Evolutionary conservation across 371 early-diverging fungal genomes (phyloP), one percentile per base, ranked within the genome.

Genomic region (Mortierella sp.): DNA sequence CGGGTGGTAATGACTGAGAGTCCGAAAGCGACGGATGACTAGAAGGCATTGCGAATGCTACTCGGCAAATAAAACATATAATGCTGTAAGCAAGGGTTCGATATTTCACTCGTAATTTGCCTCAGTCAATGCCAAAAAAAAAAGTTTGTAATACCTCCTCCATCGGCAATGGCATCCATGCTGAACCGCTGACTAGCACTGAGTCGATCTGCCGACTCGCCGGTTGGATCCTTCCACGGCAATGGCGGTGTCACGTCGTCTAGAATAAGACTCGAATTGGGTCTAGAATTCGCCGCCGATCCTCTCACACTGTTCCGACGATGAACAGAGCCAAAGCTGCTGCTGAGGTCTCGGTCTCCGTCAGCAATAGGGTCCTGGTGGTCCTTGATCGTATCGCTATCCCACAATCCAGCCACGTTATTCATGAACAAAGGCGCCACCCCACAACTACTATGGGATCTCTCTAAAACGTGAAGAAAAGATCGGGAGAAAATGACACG

Each of bases 191-290:
- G 75, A 34, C 78, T 78, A 3, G 71, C 24, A 34, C 81, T 75
- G 26, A 78, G 69, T 14, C 61, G 59, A 24, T 71, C 79, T 11
- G 57, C 28, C 1, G 79, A 67, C 16, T 14, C 69, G 34, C 61
- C 70, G 5, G 59, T 73, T 24, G 81, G 50, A 19, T 78, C 84
- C 31, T 77, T 74, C 81, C 80, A 84, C 1, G 73, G 76, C 26
- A 85, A 54, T 3, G 85, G 85, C 24, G 85, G 81, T 3, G 81
- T 76, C 3, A 69, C 85, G 34, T 78, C 81, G 28, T 85, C 85
- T 40, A 81, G 73, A 8, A 76, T 70, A 46, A 85, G 43, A 34
- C 79, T 85, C 9, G 81, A 78, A 24, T 53, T 48, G 6, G 73
- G 70, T 6, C 70, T 53, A 34, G 34, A 50, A 44, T 72, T 74